A percentile compares a stretch with the other conserved stretches of the same genome.
phyloP scores from a whole-genome alignment of 73 alveolate species.

The Paramecium octaurelia region DNA sequence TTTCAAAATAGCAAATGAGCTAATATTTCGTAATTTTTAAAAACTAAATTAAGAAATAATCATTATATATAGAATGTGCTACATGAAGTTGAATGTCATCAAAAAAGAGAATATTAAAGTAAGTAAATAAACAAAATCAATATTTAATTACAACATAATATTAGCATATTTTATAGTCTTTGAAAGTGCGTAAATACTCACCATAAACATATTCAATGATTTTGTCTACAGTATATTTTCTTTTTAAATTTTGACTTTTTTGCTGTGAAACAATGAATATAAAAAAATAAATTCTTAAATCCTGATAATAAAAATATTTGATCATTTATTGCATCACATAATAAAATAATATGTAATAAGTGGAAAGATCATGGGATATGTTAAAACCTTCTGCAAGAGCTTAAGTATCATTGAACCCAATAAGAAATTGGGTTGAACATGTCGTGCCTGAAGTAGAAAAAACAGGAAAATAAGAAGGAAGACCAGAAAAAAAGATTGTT shows the following conservation, averaged over 20 bases:
- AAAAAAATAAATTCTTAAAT: not conserved
- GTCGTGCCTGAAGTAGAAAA: slow-evolving; percentile 50
- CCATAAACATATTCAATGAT: not conserved
- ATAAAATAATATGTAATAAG: slow-evolving; percentile 15
- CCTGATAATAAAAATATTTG: not conserved
- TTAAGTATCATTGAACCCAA: slow-evolving; percentile 43
- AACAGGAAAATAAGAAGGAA: not conserved
- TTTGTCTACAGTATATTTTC: too few species aligned
- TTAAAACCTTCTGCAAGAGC: slow-evolving; percentile 55
- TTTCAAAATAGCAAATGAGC: too few species aligned
- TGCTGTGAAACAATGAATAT: not conserved
- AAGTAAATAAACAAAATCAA: too few species aligned
- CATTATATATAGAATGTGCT: too few species aligned
- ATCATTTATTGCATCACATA: slow-evolving; percentile 33
- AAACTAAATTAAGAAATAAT: too few species aligned
- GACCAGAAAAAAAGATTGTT: slow-evolving; percentile 49
- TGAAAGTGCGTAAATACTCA: too few species aligned
- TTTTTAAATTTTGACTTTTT: not conserved
- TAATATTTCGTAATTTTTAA: too few species aligned
- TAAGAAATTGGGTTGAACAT: slow-evolving; percentile 59
- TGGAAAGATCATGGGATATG: slow-evolving; percentile 9
- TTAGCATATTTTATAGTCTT: too few species aligned
- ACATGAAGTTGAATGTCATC: too few species aligned
- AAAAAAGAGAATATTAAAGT: too few species aligned
- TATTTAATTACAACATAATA: too few species aligned